Base-by-base conservation (phyloP, 2,329 filamentous ascomycete genomes). In the Delphinella strobiligena region DNA sequence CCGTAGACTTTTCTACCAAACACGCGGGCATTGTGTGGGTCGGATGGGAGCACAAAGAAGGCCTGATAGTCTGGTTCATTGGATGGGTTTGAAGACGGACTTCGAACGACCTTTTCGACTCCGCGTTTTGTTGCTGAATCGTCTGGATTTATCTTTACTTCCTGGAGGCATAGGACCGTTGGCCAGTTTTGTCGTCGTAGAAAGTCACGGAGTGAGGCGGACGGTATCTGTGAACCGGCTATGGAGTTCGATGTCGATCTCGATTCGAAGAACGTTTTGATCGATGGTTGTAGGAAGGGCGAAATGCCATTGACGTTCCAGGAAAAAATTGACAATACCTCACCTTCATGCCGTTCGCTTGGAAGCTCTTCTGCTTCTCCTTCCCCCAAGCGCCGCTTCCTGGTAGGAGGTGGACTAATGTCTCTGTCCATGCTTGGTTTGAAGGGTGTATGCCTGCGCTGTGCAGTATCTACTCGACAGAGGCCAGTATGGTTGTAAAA, bases 1-100 rank as follows among this genome's bases (percentile, higher is more conserved):
- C 71, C 70, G 45, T 74, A 71, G 1, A 73, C 54, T 43, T 64
- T 71, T 1, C 70, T 63, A 1, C 60, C 64, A 34, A 68, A 68
- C 1, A 67, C 69, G 1, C 57, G 59, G 3, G 66, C 69, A 45
- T 75, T 74, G 50, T 63, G 52, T 19, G 52, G 61, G 49, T 74
- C 69, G 3, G 53, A 55, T 0, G 71, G 69, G 0, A 74, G 56
- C 34, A 60, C 66, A 48, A 69, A 67, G 41, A 66, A 54, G 0
- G 63, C 54, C 16, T 54, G 51, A 45, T 72, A 72, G 4, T 47
- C 49, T 4, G 64, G 66, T 2, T 52, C 53, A n/a, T 14, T 31
- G 8, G 29, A 33, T 19, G 49, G 44, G 8, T 37, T 42, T 12
- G 22, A n/a, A n/a, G n/a, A n/a, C 7, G 22, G 32, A 11, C 41